Base-by-base conservation (phyloP, 2,329 filamentous ascomycete genomes). In the Sclerotinia nivalis region DNA sequence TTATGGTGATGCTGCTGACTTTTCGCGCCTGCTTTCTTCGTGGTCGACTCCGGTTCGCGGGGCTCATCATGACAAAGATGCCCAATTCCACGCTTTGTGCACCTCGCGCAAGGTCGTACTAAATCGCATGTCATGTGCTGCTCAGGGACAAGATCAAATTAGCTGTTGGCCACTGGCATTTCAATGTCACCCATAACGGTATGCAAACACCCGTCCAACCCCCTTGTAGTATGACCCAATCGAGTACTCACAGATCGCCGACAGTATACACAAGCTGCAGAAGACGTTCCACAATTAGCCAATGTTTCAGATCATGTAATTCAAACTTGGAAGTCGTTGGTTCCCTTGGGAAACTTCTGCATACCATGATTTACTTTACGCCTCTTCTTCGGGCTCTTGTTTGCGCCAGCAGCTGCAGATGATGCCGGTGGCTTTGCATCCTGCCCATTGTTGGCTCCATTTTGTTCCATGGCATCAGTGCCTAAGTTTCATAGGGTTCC, bases 1-100 rank as follows among this genome's bases (percentile, higher is more conserved):
- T 84, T 86, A 73, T 84, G 83, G 83, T 86, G 73, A 18, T 66
- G 66, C 18, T 84, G 83, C 75, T 88, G 84, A 79, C 84, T 86
- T 83, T 95, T 97, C 49, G 37, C 56, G 20, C 18, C 66, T 76
- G 87, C 82, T 82, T 94, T 95, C 82, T 96, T 97, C 71, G 78
- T 76, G 74, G 77, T 74, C 69, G 90, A 81, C 72, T 89, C 88
- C 75, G 89, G 85, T 78, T 99, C 95, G 81, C 95, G 90, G 75
- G 94, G 95, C 82, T 98, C 96, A 82, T 99, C 96, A 83, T 97
- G 96, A 82, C 96, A 99, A 75, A 99, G 87, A 82, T 99, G 96
- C 77, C 95, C 96, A 81, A 99, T 99, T 83, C 97, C 97, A 79
- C 96, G 91, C 84, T 98, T 99, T 82, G 98, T 93, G 85, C 96